phyloP scores from a whole-genome alignment of 176 grass and related monocot genomes.

The Triticum urartu region DNA sequence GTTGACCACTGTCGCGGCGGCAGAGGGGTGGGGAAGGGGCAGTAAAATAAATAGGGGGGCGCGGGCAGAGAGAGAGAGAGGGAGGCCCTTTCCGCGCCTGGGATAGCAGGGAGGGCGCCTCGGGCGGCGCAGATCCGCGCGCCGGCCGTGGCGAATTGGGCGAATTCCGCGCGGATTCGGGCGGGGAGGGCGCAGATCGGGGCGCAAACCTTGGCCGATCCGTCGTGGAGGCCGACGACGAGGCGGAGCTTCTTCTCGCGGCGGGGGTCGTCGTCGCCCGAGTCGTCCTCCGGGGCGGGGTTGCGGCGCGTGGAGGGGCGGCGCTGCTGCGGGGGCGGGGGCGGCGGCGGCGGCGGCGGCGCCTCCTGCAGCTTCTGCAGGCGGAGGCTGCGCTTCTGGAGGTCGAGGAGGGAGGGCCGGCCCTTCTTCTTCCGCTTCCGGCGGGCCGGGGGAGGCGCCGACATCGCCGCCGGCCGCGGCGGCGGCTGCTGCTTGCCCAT shows the following conservation, averaged over 20 bases:
- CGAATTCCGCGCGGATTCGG: slow-evolving; percentile 38
- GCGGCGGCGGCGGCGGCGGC: background rate
- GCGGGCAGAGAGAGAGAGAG: background rate
- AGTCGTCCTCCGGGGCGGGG: slow-evolving; percentile 42
- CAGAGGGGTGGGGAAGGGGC: background rate
- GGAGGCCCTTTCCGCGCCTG: slow-evolving; percentile 20
- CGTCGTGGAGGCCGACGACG: slow-evolving; percentile 62
- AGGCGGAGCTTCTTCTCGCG: slow-evolving; percentile 90
- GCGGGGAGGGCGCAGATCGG: slow-evolving; percentile 32
- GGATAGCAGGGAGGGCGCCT: slow-evolving; percentile 32
- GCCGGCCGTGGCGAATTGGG: slow-evolving; percentile 15
- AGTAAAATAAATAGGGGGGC: slow-evolving; percentile 37
- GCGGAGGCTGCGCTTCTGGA: slow-evolving; percentile 75
- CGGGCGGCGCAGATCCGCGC: slow-evolving; percentile 61
- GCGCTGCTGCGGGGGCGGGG: background rate
- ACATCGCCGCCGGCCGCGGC: slow-evolving; percentile 48
- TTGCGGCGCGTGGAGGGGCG: slow-evolving; percentile 51
- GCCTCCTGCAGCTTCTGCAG: slow-evolving; percentile 52
- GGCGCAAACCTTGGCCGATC: slow-evolving; percentile 40
- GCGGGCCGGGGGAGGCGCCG: slow-evolving; percentile 40
- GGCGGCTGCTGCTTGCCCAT: slow-evolving; percentile 84
- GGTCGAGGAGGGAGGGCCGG: slow-evolving; percentile 84
- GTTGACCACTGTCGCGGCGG: slow-evolving; percentile 38
- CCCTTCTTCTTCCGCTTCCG: slow-evolving; percentile 83
- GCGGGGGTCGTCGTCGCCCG: slow-evolving; percentile 42